A percentile compares a stretch with the other conserved stretches of the same genome.
These are phyloP conservation scores for Gracilaria domingensis DNA, from an alignment of 23 red algal genomes.

Conservation along the genomic window DNA sequence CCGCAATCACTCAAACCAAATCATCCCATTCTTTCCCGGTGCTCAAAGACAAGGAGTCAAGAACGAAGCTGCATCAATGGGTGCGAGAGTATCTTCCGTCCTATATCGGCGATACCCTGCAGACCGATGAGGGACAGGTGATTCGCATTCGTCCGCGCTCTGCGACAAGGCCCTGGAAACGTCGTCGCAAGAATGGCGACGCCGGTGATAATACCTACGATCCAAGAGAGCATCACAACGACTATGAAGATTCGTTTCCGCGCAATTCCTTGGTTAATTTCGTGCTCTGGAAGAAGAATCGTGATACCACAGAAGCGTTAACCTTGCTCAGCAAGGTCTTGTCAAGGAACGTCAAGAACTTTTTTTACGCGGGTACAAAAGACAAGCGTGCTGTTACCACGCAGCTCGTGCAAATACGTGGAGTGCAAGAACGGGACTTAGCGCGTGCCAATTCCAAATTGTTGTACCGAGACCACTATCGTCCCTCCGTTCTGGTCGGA, in stretches of 20 bases:
- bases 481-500: conserved; percentile 68
- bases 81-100: conserved; percentile 50
- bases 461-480: conserved; percentile 4
- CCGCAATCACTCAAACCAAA: neutral
- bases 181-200: conserved; percentile 41
- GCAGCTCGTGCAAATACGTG: conserved; percentile 82
- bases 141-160: conserved; percentile 45
- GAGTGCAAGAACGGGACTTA: conserved; percentile 54
- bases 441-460: conserved; percentile 46
- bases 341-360: conserved; percentile 33
- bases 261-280: conserved; percentile 72
- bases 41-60: conserved; percentile 52
- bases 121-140: conserved; percentile 18
- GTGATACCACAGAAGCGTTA: conserved; percentile 83
- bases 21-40: conserved; percentile 28
- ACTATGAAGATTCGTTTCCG: neutral
- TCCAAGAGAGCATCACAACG: conserved; percentile 15
- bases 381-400: conserved; percentile 95
- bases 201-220: conserved; percentile 32
- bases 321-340: conserved; percentile 59
- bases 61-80: conserved; percentile 57
- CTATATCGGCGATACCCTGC: conserved; percentile 53
- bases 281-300: conserved; percentile 89
- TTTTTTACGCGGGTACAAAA: conserved; percentile 93
- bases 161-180: conserved; percentile 48